phyloP scores from a whole-genome alignment of 1,284 basidiomycete species.

The Fomitiporia mediterranea region DNA sequence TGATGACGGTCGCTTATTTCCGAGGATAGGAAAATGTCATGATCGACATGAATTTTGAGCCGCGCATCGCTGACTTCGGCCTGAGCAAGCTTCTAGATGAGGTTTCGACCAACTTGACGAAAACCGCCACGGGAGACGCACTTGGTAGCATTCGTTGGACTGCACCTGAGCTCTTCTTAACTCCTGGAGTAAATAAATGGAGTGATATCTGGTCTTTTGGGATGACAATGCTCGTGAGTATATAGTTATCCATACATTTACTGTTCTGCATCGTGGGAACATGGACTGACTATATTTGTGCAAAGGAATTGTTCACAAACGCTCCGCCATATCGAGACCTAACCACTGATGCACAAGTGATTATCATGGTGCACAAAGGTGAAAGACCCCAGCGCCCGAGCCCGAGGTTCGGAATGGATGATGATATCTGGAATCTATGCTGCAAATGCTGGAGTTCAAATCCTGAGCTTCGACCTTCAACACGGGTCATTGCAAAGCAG shows the following conservation, averaged over 20 bases:
- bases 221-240: slow-evolving; percentile 16
- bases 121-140: slow-evolving; percentile 5
- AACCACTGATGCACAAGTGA: slow-evolving; percentile 10
- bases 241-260: not conserved
- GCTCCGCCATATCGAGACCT: slow-evolving; percentile 12
- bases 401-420: slow-evolving; percentile 1
- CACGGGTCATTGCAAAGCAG: slow-evolving; percentile 11
- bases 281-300: not conserved
- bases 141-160: slow-evolving; percentile 16
- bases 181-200: slow-evolving; percentile 10
- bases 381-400: slow-evolving; percentile 9
- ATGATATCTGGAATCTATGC: slow-evolving; percentile 16
- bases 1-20: not conserved
- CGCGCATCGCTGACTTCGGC: slow-evolving; percentile 19
- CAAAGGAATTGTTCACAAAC: slow-evolving; percentile 18
- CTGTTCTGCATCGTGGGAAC: not conserved
- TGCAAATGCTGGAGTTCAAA: slow-evolving; percentile 12
- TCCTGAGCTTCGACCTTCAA: slow-evolving; percentile 11
- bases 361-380: slow-evolving; percentile 13
- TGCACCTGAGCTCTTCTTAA: slow-evolving; percentile 16
- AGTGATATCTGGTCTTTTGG: slow-evolving; percentile 21
- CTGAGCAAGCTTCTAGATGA: slow-evolving; percentile 15
- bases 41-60: slow-evolving; percentile 15
- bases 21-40: slow-evolving; percentile 14
- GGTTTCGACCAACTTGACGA: not conserved